Evolutionary conservation across 768 basidiomycete genomes (phyloP).

Genomic region (Panaeolus papilionaceus): DNA sequence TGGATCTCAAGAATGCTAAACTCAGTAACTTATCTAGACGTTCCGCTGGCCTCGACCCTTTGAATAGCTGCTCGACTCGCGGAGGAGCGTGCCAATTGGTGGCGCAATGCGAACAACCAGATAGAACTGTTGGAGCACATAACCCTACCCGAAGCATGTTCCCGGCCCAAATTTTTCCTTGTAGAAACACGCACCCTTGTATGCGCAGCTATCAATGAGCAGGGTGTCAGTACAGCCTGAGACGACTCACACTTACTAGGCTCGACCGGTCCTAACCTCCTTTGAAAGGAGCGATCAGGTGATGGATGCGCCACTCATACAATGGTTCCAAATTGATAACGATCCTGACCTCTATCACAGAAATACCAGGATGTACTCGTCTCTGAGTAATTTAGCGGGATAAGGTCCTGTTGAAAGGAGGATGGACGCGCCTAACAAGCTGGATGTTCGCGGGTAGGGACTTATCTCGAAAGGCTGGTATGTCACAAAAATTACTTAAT

Average conservation of each 20-base stretch:
- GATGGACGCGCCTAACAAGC: background rate
- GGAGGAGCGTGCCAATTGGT: slow-evolving; percentile 10
- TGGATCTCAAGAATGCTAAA: background rate
- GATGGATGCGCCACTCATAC: slow-evolving; percentile 3
- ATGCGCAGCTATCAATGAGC: background rate
- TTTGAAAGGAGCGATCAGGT: background rate
- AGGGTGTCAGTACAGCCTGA: background rate
- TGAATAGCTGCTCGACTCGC: background rate
- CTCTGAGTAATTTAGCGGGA: background rate
- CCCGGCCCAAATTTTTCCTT: background rate
- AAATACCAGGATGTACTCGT: background rate
- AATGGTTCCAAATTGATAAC: background rate
- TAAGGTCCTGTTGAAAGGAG: background rate
- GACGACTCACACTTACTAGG: slow-evolving; percentile 9
- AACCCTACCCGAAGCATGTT: background rate
- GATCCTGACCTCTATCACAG: slow-evolving; percentile 2
- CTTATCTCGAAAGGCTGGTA: slow-evolving; percentile 2
- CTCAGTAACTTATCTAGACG: background rate
- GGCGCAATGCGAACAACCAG: background rate
- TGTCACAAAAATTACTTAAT: background rate
- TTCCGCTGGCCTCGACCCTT: slow-evolving; percentile 14
- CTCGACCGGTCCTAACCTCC: background rate
- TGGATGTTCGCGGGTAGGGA: background rate
- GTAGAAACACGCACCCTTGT: background rate
- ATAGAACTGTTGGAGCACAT: slow-evolving; percentile 6